A percentile compares a stretch with the other conserved stretches of the same genome.
Conservation (phyloP, 2,329 filamentous ascomycete genomes). For the Ophiostoma tasmaniense region DNA sequence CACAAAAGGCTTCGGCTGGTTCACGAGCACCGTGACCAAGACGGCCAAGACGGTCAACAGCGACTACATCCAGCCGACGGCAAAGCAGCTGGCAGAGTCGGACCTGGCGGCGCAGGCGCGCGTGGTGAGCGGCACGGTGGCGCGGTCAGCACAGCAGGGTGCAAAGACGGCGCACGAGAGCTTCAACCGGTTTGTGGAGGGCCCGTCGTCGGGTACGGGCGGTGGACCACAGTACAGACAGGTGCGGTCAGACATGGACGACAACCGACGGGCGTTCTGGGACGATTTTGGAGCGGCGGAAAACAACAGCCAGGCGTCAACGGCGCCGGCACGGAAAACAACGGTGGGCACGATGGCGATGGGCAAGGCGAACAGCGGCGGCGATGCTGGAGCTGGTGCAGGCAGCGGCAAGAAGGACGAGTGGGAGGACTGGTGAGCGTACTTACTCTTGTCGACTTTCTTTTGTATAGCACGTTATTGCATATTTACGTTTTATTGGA, state of each 20-base stretch:
- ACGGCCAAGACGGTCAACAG: constrained; percentile 87
- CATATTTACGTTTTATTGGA: neutral
- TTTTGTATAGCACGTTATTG: neutral
- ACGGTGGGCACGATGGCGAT: constrained; percentile 53
- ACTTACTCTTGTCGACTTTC: neutral
- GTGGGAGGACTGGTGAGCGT: constrained; percentile 52
- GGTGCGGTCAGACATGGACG: constrained; percentile 37
- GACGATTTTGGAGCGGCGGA: constrained; percentile 73
- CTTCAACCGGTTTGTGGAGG: constrained; percentile 83
- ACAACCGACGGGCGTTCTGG: constrained; percentile 79
- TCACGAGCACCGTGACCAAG: constrained; percentile 78
- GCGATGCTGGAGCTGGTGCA: constrained; percentile 14
- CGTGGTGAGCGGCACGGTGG: constrained; percentile 56
- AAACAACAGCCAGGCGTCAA: constrained; percentile 39
- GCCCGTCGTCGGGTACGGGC: constrained; percentile 34
- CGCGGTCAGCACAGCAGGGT: constrained; percentile 56
- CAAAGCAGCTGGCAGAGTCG: constrained; percentile 76
- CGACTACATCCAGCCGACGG: constrained; percentile 84
- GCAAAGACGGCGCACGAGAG: constrained; percentile 68
- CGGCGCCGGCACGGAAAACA: constrained; percentile 30
- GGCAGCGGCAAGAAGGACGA: constrained; percentile 43
- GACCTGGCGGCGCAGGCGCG: constrained; percentile 64
- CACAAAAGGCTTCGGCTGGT: constrained; percentile 91
- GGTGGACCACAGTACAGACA: constrained; percentile 30
- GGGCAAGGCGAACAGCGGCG: constrained; percentile 41